Evolutionary conservation across 2,329 filamentous ascomycete species (phyloP), one percentile per base, ranked within the genome.

Genomic region (Botryotinia calthae): DNA sequence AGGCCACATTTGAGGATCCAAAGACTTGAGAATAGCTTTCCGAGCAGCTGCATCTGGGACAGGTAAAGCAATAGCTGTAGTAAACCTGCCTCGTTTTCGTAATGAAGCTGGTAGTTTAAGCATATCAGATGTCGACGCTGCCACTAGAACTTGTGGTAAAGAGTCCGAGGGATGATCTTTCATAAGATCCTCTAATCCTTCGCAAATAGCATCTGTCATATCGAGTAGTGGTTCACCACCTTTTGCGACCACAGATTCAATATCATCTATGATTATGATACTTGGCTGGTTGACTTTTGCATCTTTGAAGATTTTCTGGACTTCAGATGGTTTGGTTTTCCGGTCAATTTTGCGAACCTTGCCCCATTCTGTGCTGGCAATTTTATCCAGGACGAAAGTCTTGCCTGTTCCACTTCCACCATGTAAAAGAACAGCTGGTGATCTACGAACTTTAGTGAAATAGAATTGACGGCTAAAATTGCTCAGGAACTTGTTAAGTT

Each of bases 341-440:
- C 84, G 83, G 71, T 87, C 84, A 71, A 95, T 84, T 71, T 84
- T 86, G 76, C 92, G 87, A 1, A 94, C 88, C 58, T 87, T 88
- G 34, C 88, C 89, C 93, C 94, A 97, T 73, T 86, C 87, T 0
- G 89, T 88, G 10, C 85, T 86, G 14, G 90, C 87, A 31, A 98
- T 85, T 46, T 88, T 87, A 25, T 91, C 82, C 1, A 98, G 84
- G 0, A 98, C 84, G 75, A 92, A 86, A 0, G 89, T 91, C 83
- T 98, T 98, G 37, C 95, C 95, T 0, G 93, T 97, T 18, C 95
- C 95, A 75, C 89, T 88, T 28, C 93, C 90, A 22, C 95, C 95
- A 80, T 97, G 91, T 7, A 98, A 72, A 81, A 86, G 61, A 76
- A 78, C 72, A 79, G 84, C 83, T 83, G 79, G 80, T 14, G 80